Percentiles rank a stretch among this genome's conserved stretches.
Evolutionary conservation across 2,329 filamentous ascomycete species (phyloP).

Genomic region (Penicillium crustosum): DNA sequence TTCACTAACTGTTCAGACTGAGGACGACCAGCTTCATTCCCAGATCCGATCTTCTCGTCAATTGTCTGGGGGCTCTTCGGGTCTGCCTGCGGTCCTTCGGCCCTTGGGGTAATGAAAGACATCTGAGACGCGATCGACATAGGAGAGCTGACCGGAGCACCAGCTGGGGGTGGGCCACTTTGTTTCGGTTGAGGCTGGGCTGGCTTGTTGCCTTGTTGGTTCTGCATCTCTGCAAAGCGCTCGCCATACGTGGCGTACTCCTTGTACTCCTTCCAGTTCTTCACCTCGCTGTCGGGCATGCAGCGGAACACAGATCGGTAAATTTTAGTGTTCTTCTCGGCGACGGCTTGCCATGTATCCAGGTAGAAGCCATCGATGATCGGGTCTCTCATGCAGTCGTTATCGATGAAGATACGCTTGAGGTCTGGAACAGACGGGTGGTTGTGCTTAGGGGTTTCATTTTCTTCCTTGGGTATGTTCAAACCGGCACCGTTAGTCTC

Average conservation of each 20-base stretch:
- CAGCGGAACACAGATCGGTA: constrained; percentile 93
- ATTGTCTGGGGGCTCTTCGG: constrained; percentile 30
- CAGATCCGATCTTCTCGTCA: constrained; percentile 39
- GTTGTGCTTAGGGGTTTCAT: constrained; percentile 52
- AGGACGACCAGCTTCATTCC: constrained; percentile 38
- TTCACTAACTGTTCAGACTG: constrained; percentile 29
- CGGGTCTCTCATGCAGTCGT: constrained; percentile 94
- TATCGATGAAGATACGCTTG: constrained; percentile 69
- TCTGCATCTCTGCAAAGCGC: constrained; percentile 70
- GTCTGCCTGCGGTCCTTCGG: constrained; percentile 32
- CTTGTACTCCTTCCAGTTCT: constrained; percentile 89
- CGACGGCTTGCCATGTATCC: constrained; percentile 82
- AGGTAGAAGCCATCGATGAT: constrained; percentile 78
- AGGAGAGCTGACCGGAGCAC: constrained; percentile 24
- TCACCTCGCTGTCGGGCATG: constrained; percentile 93
- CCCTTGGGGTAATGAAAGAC: constrained; percentile 29
- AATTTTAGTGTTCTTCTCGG: constrained; percentile 92
- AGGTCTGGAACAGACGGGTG: constrained; percentile 64
- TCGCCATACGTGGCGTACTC: constrained; percentile 76
- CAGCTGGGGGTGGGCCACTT: constrained; percentile 41
- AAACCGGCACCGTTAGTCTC: constrained; percentile 80
- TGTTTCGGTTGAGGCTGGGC: constrained; percentile 47
- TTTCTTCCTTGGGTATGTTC: constrained; percentile 45
- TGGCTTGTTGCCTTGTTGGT: constrained; percentile 50
- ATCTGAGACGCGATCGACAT: constrained; percentile 27